Evolutionary conservation across 2,329 filamentous ascomycete genomes (phyloP).

Genomic region (Hymenoscyphus fructigenus): DNA sequence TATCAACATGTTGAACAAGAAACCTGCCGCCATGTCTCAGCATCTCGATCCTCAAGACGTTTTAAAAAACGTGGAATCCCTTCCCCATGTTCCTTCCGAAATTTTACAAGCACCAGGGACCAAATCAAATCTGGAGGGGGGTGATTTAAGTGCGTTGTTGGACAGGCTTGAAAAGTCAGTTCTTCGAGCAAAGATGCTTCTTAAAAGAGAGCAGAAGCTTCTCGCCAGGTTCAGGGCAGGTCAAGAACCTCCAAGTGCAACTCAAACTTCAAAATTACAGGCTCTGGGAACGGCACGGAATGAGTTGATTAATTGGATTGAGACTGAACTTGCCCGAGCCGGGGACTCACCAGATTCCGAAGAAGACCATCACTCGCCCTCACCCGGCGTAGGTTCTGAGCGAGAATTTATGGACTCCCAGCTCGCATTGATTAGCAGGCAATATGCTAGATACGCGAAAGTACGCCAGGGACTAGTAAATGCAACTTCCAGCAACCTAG

Average conservation of each 20-base stretch:
- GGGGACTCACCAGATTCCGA: slow-evolving; percentile 39
- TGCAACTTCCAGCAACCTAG: slow-evolving; percentile 17
- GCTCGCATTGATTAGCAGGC: slow-evolving; percentile 45
- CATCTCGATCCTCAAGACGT: slow-evolving; percentile 44
- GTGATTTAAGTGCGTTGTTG: slow-evolving; percentile 49
- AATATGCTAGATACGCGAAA: slow-evolving; percentile 54
- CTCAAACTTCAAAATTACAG: slow-evolving; percentile 37
- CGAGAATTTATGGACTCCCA: slow-evolving; percentile 26
- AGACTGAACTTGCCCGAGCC: slow-evolving; percentile 58
- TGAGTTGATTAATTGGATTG: slow-evolving; percentile 65
- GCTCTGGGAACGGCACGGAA: slow-evolving; percentile 57
- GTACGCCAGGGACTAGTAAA: background rate
- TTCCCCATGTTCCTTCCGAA: slow-evolving; percentile 33
- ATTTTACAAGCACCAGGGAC: slow-evolving; percentile 23
- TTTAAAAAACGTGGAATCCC: slow-evolving; percentile 25
- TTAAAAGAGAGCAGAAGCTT: slow-evolving; percentile 56
- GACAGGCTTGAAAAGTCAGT: slow-evolving; percentile 57
- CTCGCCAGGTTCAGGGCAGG: slow-evolving; percentile 45
- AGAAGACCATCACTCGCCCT: slow-evolving; percentile 3
- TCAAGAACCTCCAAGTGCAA: background rate
- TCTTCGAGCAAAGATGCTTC: slow-evolving; percentile 55
- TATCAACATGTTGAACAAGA: slow-evolving; percentile 50
- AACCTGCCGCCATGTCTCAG: slow-evolving; percentile 50
- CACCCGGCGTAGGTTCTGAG: slow-evolving; percentile 20
- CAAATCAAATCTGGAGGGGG: slow-evolving; percentile 35